Base-by-base conservation (phyloP, 306 rosid genomes). In the Vicia sativa region DNA sequence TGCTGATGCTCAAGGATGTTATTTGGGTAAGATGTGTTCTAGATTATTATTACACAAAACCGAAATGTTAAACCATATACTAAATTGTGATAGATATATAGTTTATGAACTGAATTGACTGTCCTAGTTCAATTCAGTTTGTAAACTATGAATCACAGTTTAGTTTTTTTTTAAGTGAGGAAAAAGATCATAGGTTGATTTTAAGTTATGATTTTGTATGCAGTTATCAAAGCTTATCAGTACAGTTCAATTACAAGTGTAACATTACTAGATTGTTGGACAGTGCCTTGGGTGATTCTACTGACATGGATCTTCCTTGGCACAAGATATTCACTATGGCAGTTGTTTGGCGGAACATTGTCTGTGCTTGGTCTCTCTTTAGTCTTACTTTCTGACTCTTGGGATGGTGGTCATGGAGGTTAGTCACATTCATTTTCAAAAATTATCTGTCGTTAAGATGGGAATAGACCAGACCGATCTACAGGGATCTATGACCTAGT, bases 221-320 rank as follows among this genome's bases (percentile, higher is more conserved):
- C 97, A 90, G 95, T 87, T 21, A 88, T 84, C 72, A 62, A 82
- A 65, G 92, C 95, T 49, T 86, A 6, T 71, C 89, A 90, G 71
- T 90, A 62, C 76, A 72, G 90, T 4, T 83, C 95, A 4, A 73
- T 90, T 50, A 90, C 96, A 1, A 90, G 90, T 59, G 84, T 82
- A 68, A 84, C 91, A 13, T 65, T 87, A 59, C 65, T 87, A 69
- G 86, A 80, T 43, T 90, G 95, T 82, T 87, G 80, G 71, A 74
- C 90, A 49, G 67, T 87, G 43, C 86, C 92, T 18, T 87, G 90
- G 86, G 92, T 65, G 59, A 43, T 90, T 37, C 31, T 84, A 38
- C 73, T 90, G 42, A 87, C 95, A 18, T 84, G 90, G 86, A 31
- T 80, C 59, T 73, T 82, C 80, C 65, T 87, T 15, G 76, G 88